Evolutionary conservation across 441 rosid species (phyloP).

Genomic region (Flueggea neowawraea): DNA sequence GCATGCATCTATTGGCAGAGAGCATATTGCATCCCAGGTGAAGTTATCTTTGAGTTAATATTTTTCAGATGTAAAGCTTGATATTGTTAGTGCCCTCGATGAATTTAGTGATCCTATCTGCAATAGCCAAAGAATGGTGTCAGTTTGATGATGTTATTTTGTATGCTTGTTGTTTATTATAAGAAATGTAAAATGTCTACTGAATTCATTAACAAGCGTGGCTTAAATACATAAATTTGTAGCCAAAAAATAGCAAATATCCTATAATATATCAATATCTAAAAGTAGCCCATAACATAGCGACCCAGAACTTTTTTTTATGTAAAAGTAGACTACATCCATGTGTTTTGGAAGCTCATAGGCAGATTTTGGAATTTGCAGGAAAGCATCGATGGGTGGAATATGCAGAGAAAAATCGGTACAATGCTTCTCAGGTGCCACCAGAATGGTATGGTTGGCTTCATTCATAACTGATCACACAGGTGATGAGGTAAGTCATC

Average conservation of each 20-base stretch:
- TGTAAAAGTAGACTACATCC: too few relatives aligned
- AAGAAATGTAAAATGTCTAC: too few relatives aligned
- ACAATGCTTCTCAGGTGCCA: conserved; percentile 99
- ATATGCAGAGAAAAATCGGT: conserved; percentile 77
- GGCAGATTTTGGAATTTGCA: conserved; percentile 20
- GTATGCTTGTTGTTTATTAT: neutral
- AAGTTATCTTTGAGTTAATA: too few relatives aligned
- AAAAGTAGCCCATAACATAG: too few relatives aligned
- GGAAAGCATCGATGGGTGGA: conserved; percentile 99
- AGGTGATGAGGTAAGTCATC: conserved; percentile 72
- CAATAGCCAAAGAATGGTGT: neutral
- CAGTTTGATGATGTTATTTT: conserved; percentile 3
- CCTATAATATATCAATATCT: too few relatives aligned
- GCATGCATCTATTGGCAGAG: too few relatives aligned
- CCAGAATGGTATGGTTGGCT: conserved; percentile 99
- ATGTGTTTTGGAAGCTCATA: conserved; percentile 3
- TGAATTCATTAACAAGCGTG: too few relatives aligned
- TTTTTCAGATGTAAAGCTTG: neutral
- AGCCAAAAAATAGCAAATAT: too few relatives aligned
- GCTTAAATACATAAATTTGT: too few relatives aligned
- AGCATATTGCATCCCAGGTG: too few relatives aligned
- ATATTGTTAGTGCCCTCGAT: neutral
- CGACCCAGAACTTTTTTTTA: too few relatives aligned
- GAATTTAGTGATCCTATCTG: neutral
- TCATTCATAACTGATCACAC: conserved; percentile 94